phyloP scores from a whole-genome alignment of 2,329 filamentous ascomycete species.

The Helminthosporium solani region DNA sequence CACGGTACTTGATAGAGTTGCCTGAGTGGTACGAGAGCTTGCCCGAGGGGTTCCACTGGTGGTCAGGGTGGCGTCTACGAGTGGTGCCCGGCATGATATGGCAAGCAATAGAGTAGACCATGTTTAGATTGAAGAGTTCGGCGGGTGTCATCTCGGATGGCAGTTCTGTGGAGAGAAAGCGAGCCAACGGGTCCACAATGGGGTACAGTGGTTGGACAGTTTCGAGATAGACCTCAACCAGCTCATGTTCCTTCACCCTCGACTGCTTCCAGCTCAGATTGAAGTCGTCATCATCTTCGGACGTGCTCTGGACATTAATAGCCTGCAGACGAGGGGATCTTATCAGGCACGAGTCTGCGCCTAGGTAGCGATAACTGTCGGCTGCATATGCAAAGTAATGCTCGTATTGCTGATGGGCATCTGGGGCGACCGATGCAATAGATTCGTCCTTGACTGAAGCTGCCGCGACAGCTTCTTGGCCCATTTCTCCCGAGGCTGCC shows the following conservation, averaged over 20 bases:
- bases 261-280: constrained; percentile 28
- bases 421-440: constrained; percentile 12
- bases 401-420: constrained; percentile 22
- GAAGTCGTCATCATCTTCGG: constrained; percentile 23
- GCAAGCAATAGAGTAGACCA: constrained; percentile 41
- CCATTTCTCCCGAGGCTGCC: constrained; percentile 15
- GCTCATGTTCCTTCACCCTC: constrained; percentile 27
- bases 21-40: constrained; percentile 32
- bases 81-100: constrained; percentile 31
- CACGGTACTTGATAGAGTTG: constrained; percentile 33
- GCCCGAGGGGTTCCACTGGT: constrained; percentile 24
- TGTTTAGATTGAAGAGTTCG: constrained; percentile 35
- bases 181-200: constrained; percentile 28
- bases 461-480: constrained; percentile 10
- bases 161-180: constrained; percentile 26
- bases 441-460: constrained; percentile 16
- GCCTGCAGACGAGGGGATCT: constrained; percentile 32
- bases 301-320: constrained; percentile 15
- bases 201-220: constrained; percentile 23
- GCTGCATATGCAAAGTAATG: constrained; percentile 38
- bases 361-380: constrained; percentile 38
- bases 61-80: constrained; percentile 20
- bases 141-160: constrained; percentile 25
- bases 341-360: constrained; percentile 36
- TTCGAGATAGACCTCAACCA: constrained; percentile 33